phyloP scores from a whole-genome alignment of 495 filamentous ascomycete genomes.

The Stereocaulon alpinum region DNA sequence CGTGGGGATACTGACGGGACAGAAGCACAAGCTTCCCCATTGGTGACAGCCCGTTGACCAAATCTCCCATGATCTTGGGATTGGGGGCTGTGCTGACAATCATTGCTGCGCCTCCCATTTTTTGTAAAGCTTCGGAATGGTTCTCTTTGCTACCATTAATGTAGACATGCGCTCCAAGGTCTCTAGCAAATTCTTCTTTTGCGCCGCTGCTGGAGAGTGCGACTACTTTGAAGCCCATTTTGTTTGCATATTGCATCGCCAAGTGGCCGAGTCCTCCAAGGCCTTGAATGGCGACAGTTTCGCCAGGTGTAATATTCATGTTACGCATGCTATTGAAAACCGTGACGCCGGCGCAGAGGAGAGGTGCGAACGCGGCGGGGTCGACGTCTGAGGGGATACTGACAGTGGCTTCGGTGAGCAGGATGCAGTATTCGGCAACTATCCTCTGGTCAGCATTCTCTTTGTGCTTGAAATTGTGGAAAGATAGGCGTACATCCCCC shows the following conservation, averaged over 20 bases:
- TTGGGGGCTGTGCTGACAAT: constrained; percentile 53
- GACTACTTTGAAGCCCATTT: constrained; percentile 53
- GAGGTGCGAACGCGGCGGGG: constrained; percentile 46
- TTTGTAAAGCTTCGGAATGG: constrained; percentile 38
- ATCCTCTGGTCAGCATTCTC: not conserved
- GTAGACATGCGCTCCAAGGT: constrained; percentile 55
- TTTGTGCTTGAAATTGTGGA: constrained; percentile 17
- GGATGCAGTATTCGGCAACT: constrained; percentile 50
- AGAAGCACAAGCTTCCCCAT: constrained; percentile 49
- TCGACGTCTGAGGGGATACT: constrained; percentile 45
- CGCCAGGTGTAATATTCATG: constrained; percentile 43
- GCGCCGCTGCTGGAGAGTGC: constrained; percentile 44
- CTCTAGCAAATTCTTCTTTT: constrained; percentile 48
- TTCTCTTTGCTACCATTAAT: constrained; percentile 47
- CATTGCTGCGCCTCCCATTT: constrained; percentile 49
- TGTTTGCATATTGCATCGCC: constrained; percentile 52
- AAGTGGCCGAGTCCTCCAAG: constrained; percentile 57
- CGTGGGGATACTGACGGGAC: constrained; percentile 30
- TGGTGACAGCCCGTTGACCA: constrained; percentile 41
- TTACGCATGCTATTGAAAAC: constrained; percentile 58
- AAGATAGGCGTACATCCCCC: constrained; percentile 32
- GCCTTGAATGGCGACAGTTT: constrained; percentile 50
- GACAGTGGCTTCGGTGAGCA: constrained; percentile 51
- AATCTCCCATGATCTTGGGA: constrained; percentile 37
- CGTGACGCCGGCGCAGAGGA: constrained; percentile 61